Base-by-base conservation (phyloP, 495 filamentous ascomycete genomes). In the Aspergillus saccharolyticus region DNA sequence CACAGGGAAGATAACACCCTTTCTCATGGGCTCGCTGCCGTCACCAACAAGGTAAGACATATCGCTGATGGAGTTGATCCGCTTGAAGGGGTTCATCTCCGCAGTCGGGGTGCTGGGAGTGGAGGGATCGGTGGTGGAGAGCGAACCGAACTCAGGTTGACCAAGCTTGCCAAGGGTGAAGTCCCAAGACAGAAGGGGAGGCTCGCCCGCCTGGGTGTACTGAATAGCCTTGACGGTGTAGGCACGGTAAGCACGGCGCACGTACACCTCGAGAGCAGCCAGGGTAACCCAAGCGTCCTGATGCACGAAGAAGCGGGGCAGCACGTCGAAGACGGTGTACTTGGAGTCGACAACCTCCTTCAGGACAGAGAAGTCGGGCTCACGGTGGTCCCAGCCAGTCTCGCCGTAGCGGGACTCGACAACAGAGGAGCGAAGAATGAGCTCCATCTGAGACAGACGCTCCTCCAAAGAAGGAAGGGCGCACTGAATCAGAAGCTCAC, bases 261-360 rank as follows among this genome's bases (percentile, higher is more conserved):
- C 85, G 68, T 98, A 98, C 30, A 97, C 91, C 67, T 98, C 95
- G 24, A 97, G 80, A 44, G 95, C 89, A 51, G 94, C 94, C 55
- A 96, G 76, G 1, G 91, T 91, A 43, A 98, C 94, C 91, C 92
- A 97, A 14, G 89, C 88, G 68, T 98, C 94, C 52, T 87, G 80
- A 69, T 98, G 90, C 44, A 85, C 88, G 65, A 98, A 98, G 83
- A 98, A 98, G 43, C 86, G 83, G 9, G 93, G 88, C 55, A 98
- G 73, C 6, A 98, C 94, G 70, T 98, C 94, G 66, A 96, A 97
- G 57, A 98, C 92, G 45, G 92, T 97, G 75, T 91, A 97, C 77
- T 94, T 94, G 33, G 94, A 97, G 74, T 98, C 94, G 47, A 98
- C 89, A 45, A 98, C 94, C 70, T 98, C 94, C 76, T 96, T 94